phyloP scores from a whole-genome alignment of 257 asterid genomes.

The Lavandula angustifolia region DNA sequence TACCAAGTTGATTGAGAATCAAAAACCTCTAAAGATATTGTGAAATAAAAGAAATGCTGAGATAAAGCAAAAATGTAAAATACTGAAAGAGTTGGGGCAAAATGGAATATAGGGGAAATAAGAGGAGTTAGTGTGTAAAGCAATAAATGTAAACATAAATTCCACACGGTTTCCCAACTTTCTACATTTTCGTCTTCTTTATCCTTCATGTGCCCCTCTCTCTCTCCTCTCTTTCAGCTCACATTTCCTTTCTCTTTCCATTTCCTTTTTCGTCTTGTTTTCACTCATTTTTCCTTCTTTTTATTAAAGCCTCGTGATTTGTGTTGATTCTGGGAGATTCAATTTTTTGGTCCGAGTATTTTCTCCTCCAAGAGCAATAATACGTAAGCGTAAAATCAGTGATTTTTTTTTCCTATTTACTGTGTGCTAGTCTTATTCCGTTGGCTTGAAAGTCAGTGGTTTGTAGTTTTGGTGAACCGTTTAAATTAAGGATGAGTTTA shows the following conservation, averaged over 20 bases:
- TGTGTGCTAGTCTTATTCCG: slow-evolving; percentile 13
- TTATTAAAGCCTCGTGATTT: slow-evolving; percentile 39
- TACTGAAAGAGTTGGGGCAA: background rate
- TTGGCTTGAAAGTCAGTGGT: background rate
- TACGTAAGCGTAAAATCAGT: slow-evolving; percentile 34
- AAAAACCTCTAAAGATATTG: no score
- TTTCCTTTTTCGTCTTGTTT: slow-evolving; percentile 10
- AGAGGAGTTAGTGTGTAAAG: slow-evolving; percentile 38
- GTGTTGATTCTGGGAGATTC: slow-evolving; percentile 44
- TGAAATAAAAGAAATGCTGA: background rate
- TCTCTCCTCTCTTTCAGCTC: slow-evolving; percentile 26
- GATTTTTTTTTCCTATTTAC: background rate
- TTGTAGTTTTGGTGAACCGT: slow-evolving; percentile 1
- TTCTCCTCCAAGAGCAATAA: slow-evolving; percentile 26
- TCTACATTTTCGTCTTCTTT: slow-evolving; percentile 41
- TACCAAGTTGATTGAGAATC: no score
- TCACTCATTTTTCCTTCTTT: background rate
- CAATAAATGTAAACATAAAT: slow-evolving; percentile 49
- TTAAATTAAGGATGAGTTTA: background rate
- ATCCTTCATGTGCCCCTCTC: slow-evolving; percentile 45
- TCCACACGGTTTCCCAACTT: slow-evolving; percentile 64
- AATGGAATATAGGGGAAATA: slow-evolving; percentile 4
- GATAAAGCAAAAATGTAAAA: background rate
- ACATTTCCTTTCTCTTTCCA: slow-evolving; percentile 36
- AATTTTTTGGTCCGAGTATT: slow-evolving; percentile 25